These are phyloP conservation scores for Triticum aestivum DNA, from an alignment of 176 grass and related monocot species.

Conservation along the genomic window DNA sequence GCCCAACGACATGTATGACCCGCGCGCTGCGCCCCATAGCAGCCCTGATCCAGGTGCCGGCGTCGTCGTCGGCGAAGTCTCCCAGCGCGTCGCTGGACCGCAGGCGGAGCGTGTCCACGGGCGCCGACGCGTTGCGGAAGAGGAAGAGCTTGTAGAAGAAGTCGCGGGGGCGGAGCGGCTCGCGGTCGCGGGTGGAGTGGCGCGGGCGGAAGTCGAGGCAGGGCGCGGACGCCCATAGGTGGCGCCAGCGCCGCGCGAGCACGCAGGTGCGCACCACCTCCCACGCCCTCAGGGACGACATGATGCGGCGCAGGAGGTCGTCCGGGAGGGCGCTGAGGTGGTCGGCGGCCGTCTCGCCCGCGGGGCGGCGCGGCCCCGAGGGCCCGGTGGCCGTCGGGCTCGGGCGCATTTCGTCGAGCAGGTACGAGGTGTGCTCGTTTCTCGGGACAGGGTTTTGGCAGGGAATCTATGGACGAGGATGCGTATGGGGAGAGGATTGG, in stretches of 20 bases:
- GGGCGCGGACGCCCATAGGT: slow-evolving; percentile 25
- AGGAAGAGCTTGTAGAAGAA: slow-evolving; percentile 25
- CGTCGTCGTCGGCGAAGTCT: not conserved
- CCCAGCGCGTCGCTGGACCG: not conserved
- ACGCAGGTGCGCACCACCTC: slow-evolving; percentile 38
- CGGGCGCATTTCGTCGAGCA: not conserved
- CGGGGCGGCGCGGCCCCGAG: too few relatives aligned
- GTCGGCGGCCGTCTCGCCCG: not conserved
- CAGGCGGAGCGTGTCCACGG: slow-evolving; percentile 16
- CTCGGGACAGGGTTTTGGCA: not conserved
- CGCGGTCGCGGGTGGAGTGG: not conserved
- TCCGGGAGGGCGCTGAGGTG: slow-evolving; percentile 35
- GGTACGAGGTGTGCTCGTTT: not conserved
- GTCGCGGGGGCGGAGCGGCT: not conserved
- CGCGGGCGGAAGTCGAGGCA: not conserved
- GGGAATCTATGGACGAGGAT: not conserved
- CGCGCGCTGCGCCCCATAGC: not conserved
- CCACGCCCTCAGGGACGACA: slow-evolving; percentile 21
- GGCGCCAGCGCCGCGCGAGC: slow-evolving; percentile 33
- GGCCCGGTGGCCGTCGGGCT: not conserved
- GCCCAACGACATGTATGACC: slow-evolving; percentile 10
- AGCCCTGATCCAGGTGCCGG: slow-evolving; percentile 9
- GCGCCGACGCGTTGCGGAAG: not conserved
- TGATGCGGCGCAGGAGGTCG: slow-evolving; percentile 12
- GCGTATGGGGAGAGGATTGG: too few relatives aligned